Evolutionary conservation across 768 basidiomycete species (phyloP), one percentile per base, ranked within the genome.

Genomic region (Chiua virens): DNA sequence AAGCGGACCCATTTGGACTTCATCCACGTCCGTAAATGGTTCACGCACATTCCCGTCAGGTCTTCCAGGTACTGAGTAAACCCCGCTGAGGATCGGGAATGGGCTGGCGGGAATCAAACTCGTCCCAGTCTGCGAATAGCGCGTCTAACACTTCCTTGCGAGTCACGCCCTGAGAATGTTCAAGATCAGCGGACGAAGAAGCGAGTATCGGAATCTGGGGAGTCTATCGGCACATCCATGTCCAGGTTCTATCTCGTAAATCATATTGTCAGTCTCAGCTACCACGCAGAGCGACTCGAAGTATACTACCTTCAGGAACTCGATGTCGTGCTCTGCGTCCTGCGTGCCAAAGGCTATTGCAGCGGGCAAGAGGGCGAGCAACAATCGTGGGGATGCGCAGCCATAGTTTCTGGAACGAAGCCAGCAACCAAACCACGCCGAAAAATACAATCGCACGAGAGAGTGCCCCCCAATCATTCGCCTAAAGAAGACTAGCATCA

Each of bases 401-500:
- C 71, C 58, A 79, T 71, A 9, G 74, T 78, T 68, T 79, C 77
- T 79, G 47, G 6, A 46, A 22, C 8, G 39, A 7, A 42, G 32
- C 49, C 17, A 47, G 36, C 7, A 32, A 32, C 25, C 1, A 22
- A 25, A 48, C 17, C 0, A 17, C 20, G 25, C 3, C 14, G 6
- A 27, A 45, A 3, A 28, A 20, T 3, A 4, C 0, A 5, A 22
- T 60, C 80, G 38, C 42, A 85, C 82, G 81, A 42, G 81, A 79
- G 23, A 85, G 66, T 0, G 83, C 72, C 22, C 81, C 79, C 83
- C 82, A 85, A 53, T 85, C 82, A 49, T 82, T 82, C 2, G 79
- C 75, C 82, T 83, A 42, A 21, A 45, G 54, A 35, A 5, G 8
- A 22, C 57, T 8, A 59, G 41, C n/a, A 43, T 49, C n/a, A 17